Conservation (phyloP, 2,329 filamentous ascomycete genomes). For the Fusarium tjaetaba region DNA sequence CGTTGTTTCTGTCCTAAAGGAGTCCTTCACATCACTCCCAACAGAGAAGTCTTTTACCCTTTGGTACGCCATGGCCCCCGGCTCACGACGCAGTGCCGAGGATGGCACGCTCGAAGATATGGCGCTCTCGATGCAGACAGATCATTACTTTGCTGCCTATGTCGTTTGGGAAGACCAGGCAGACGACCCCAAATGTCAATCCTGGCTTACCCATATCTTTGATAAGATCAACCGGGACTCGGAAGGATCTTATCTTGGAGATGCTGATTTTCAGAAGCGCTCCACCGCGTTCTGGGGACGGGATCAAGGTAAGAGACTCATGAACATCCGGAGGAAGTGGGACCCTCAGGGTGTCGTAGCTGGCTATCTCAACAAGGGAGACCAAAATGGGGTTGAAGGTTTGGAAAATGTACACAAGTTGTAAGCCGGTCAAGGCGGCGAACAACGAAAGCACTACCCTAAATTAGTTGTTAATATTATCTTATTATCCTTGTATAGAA, state of each 20-base stretch:
- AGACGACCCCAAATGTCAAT: background rate
- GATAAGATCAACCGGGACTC: background rate
- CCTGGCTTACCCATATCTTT: background rate
- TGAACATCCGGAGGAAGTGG: background rate
- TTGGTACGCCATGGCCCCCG: background rate
- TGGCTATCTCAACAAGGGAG: background rate
- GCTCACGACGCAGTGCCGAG: background rate
- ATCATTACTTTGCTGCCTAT: background rate
- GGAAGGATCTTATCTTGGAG: background rate
- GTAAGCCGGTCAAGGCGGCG: rapidly evolving
- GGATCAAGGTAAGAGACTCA: background rate
- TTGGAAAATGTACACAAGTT: background rate
- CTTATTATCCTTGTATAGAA: rapidly evolving
- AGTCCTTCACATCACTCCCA: background rate
- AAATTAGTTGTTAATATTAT: rapidly evolving
- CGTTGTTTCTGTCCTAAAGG: background rate
- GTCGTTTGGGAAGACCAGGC: background rate
- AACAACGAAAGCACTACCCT: rapidly evolving
- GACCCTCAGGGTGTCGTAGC: background rate
- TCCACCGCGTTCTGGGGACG: background rate
- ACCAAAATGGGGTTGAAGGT: background rate
- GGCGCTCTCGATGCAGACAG: background rate
- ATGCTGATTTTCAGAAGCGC: background rate
- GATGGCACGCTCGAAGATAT: background rate
- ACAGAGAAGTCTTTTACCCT: background rate